Evolutionary conservation across 257 asterid genomes (phyloP).

Genomic region (Nyctanthes arbortristis): DNA sequence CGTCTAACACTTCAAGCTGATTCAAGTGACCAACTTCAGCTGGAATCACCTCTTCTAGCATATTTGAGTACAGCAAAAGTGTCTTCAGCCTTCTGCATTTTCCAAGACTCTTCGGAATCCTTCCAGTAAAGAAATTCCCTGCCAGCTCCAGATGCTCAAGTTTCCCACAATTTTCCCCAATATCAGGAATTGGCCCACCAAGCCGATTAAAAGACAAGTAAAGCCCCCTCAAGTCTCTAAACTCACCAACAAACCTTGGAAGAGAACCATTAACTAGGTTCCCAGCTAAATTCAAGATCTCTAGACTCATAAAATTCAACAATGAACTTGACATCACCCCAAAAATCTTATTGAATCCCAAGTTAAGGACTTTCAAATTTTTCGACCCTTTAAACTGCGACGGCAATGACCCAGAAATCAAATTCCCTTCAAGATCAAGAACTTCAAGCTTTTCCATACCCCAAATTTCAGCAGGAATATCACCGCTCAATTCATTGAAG

Average conservation of each 20-base stretch:
- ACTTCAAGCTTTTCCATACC: constrained; percentile 87
- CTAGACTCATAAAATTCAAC: constrained; percentile 46
- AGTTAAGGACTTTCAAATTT: constrained; percentile 66
- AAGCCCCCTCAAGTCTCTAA: constrained; percentile 61
- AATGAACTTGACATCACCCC: constrained; percentile 67
- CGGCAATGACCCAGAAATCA: constrained; percentile 59
- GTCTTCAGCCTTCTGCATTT: constrained; percentile 62
- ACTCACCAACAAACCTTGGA: constrained; percentile 49
- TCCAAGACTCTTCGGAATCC: constrained; percentile 62
- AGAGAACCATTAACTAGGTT: constrained; percentile 65
- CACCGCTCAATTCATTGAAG: constrained; percentile 75
- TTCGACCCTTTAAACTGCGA: constrained; percentile 51
- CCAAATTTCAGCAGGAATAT: constrained; percentile 69
- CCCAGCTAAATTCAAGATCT: constrained; percentile 74
- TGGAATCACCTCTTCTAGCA: constrained; percentile 74
- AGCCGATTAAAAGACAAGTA: constrained; percentile 80
- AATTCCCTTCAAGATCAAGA: constrained; percentile 92
- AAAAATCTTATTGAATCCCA: constrained; percentile 65
- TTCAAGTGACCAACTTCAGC: constrained; percentile 60
- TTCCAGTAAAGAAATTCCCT: constrained; percentile 56
- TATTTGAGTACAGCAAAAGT: constrained; percentile 64
- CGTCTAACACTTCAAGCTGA: constrained; percentile 77
- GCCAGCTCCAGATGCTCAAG: constrained; percentile 78
- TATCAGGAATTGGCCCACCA: constrained; percentile 65
- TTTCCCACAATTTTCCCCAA: constrained; percentile 64